Conservation (phyloP, 140 eudicot species). For the Anethum foeniculum region DNA sequence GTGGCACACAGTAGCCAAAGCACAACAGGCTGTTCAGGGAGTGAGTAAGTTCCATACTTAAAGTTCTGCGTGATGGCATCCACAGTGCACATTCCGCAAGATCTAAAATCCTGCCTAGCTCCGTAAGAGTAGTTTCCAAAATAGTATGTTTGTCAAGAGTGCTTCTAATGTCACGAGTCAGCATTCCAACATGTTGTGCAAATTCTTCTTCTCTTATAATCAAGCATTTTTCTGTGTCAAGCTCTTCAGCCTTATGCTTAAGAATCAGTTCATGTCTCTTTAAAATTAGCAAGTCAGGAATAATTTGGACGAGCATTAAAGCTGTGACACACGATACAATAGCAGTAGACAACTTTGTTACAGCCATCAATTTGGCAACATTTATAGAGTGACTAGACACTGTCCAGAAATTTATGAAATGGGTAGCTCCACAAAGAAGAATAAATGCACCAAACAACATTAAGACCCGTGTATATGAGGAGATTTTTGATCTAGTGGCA, state of each 20-base stretch:
- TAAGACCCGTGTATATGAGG: constrained; percentile 80
- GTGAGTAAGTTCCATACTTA: constrained; percentile 68
- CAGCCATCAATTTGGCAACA: constrained; percentile 75
- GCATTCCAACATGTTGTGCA: constrained; percentile 83
- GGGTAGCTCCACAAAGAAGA: constrained; percentile 94
- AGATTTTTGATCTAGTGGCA: constrained; percentile 75
- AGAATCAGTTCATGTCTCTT: constrained; percentile 68
- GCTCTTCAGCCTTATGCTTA: constrained; percentile 82
- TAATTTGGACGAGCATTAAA: constrained; percentile 77
- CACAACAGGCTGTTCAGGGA: constrained; percentile 62
- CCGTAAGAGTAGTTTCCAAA: constrained; percentile 74
- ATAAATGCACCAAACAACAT: constrained; percentile 92
- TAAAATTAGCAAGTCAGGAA: constrained; percentile 76
- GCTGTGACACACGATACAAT: constrained; percentile 85
- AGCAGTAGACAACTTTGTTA: constrained; percentile 72
- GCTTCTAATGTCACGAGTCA: constrained; percentile 89
- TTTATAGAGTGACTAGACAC: constrained; percentile 54
- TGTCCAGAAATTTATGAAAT: constrained; percentile 77
- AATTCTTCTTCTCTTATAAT: constrained; percentile 88
- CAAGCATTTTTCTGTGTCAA: constrained; percentile 80
- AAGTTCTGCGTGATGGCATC: constrained; percentile 78
- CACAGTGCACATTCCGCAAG: constrained; percentile 91
- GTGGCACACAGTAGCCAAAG: constrained; percentile 64
- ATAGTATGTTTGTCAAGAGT: constrained; percentile 83
- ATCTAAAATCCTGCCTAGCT: constrained; percentile 75